Evolutionary conservation across 192 early-diverging fungal genomes (phyloP), one percentile per base, ranked within the genome.

Genomic region (Gryganskiella cystojenkinii): DNA sequence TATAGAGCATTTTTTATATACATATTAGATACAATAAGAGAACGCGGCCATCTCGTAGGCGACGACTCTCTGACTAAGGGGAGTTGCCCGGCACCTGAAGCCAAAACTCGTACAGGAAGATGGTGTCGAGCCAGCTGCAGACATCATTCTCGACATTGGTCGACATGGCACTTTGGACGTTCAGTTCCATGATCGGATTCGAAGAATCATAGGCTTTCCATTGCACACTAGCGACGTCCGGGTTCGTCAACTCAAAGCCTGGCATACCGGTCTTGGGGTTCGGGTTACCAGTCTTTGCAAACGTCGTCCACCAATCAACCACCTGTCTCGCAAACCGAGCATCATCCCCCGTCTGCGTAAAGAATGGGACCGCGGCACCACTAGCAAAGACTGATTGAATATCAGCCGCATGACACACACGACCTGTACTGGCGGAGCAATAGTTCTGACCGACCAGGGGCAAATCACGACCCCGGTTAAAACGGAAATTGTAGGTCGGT

Each of bases 391-490:
- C 31, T 17, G 31, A 13, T 6, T 35, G 4, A 9, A 56, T 56
- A 35, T 56, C 33, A 17, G 28, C 19, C 33, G 54, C 28, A 33
- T 56, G 54, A 28, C 28, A 31, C 15, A 37, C 54, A 35, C 54
- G 54, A 15, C 50, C 50, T 8, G 50, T 40, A 40, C 37, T 40
- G 13, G 37, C 5, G 37, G 46, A 72, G 42, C 53, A 72, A 37
- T 61, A 61, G 20, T 37, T 34, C 0, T n/a, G 22, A 15, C 57
- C 56, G 9, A 60, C 53, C 19, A 65, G 52, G 1, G 40, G 51
- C 0, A 50, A 49, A 46, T 50, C 51, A 17, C 75, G 68, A 19
- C 73, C 81, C 24, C 61, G 61, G 56, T 82, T 58, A 45, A 82
- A 67, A 9, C 68, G 62, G 59, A 52, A 70, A 24, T 65, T 64